These are phyloP conservation scores for Cyclotella sp. DNA, from an alignment of 108 stramenopile genomes.

Conservation along the genomic window DNA sequence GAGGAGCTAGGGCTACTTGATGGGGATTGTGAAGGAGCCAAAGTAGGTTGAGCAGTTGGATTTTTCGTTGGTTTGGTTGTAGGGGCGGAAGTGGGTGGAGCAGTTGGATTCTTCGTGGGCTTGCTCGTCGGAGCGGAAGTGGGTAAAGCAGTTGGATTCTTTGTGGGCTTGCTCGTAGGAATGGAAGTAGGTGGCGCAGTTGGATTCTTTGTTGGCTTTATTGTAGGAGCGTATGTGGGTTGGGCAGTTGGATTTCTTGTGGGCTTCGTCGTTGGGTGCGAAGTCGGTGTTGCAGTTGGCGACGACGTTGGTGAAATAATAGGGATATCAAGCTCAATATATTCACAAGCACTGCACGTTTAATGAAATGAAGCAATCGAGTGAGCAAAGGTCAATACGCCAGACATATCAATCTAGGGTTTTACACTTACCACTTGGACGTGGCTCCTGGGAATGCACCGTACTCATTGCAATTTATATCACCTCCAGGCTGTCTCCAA, in stretches of 20 bases:
- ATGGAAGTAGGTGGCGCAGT: not conserved
- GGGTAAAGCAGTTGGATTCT: not conserved
- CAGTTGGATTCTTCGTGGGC: conserved; percentile 4
- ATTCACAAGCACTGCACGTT: conserved; percentile 2
- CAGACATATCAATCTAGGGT: not conserved
- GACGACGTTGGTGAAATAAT: conserved; percentile 1
- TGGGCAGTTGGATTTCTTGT: not conserved
- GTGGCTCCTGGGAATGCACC: conserved; percentile 18
- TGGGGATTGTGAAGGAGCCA: not conserved
- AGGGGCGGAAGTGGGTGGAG: conserved; percentile 2
- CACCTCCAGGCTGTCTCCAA: conserved; percentile 20
- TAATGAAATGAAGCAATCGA: no score
- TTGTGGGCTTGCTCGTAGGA: not conserved
- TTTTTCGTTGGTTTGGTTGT: conserved; percentile 5
- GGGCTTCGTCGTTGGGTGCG: not conserved
- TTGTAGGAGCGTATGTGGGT: not conserved
- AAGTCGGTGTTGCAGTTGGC: not conserved
- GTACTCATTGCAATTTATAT: conserved; percentile 14
- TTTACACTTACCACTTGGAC: conserved; percentile 5
- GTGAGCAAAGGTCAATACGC: not conserved
- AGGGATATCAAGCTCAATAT: not conserved
- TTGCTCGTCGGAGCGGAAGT: not conserved
- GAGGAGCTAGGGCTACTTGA: not conserved
- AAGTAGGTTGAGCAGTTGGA: not conserved
- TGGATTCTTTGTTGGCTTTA: not conserved